Percentiles rank a stretch among this genome's conserved stretches.
These are phyloP conservation scores for Fusarium sp. DNA, from an alignment of 2,329 filamentous ascomycete genomes.

Conservation along the genomic window DNA sequence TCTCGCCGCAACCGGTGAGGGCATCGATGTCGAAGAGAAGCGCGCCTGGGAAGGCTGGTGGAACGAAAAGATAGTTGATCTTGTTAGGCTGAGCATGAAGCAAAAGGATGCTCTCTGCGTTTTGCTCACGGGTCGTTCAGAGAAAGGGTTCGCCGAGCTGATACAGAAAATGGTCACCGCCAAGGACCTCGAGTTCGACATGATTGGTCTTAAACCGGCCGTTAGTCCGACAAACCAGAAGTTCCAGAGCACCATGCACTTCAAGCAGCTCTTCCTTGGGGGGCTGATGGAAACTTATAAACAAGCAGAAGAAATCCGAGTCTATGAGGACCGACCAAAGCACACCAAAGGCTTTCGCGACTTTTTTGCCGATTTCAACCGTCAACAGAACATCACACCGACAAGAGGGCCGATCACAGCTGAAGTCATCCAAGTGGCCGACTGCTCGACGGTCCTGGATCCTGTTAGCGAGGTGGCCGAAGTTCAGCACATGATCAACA, in stretches of 20 bases:
- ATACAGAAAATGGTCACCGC: conserved; percentile 83
- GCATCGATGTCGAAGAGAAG: conserved; percentile 81
- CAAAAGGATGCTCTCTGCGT: conserved; percentile 88
- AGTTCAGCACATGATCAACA: conserved; percentile 89
- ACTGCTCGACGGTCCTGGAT: conserved; percentile 78
- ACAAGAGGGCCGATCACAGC: conserved; percentile 74
- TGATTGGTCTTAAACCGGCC: conserved; percentile 87
- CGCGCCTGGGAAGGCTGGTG: conserved; percentile 93
- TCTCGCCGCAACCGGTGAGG: conserved; percentile 85
- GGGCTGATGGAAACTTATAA: conserved; percentile 88
- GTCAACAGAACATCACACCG: conserved; percentile 58
- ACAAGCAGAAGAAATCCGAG: conserved; percentile 81
- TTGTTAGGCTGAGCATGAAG: conserved; percentile 82
- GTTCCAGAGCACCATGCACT: conserved; percentile 86
- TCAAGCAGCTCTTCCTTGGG: conserved; percentile 88
- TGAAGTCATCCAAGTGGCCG: conserved; percentile 88
- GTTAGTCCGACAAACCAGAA: conserved; percentile 82
- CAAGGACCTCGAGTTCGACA: conserved; percentile 85
- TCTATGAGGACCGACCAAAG: conserved; percentile 74
- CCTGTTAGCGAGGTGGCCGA: conserved; percentile 83
- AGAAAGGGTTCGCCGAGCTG: conserved; percentile 79
- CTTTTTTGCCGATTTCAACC: conserved; percentile 84
- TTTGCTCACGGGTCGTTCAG: conserved; percentile 86
- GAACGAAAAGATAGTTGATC: conserved; percentile 89
- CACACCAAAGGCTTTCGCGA: conserved; percentile 85